phyloP scores from a whole-genome alignment of 2,329 filamentous ascomycete species.

The Penicillium sp. region DNA sequence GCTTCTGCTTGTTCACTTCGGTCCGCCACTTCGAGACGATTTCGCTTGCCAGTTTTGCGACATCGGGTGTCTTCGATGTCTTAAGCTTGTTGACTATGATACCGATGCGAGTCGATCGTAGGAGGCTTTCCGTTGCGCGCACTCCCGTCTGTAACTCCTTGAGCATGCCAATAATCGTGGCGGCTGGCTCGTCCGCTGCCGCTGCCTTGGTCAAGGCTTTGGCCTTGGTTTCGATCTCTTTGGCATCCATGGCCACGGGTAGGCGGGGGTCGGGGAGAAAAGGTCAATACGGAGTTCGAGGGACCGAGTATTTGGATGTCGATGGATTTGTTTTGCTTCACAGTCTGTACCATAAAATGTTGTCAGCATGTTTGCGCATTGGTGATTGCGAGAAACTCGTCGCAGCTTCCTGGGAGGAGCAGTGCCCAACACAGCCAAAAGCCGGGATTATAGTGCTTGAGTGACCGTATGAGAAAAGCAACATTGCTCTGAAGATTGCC shows the following conservation, averaged over 20 bases:
- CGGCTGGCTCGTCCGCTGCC: constrained; percentile 71
- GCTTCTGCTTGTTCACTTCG: constrained; percentile 55
- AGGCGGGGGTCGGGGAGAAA: neutral
- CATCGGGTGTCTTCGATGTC: constrained; percentile 72
- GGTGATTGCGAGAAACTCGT: neutral
- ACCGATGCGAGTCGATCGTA: constrained; percentile 89
- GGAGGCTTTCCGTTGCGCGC: constrained; percentile 82
- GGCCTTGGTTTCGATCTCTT: constrained; percentile 77
- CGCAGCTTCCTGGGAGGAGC: neutral
- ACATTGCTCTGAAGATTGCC: neutral
- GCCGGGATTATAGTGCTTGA: no score
- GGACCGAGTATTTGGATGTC: neutral
- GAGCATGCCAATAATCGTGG: constrained; percentile 74
- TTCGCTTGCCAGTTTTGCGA: constrained; percentile 75
- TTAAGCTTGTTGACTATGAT: constrained; percentile 87
- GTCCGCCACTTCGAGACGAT: constrained; percentile 73
- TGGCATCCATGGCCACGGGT: constrained; percentile 68
- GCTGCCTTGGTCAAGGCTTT: constrained; percentile 81
- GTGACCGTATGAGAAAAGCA: neutral
- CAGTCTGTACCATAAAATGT: neutral
- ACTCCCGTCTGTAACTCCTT: constrained; percentile 79
- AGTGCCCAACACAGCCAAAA: neutral
- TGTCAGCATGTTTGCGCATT: neutral
- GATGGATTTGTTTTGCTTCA: neutral
- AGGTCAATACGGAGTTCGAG: neutral